Evolutionary conservation across 345 rosid species (phyloP).

Genomic region (Luvunga scandens): DNA sequence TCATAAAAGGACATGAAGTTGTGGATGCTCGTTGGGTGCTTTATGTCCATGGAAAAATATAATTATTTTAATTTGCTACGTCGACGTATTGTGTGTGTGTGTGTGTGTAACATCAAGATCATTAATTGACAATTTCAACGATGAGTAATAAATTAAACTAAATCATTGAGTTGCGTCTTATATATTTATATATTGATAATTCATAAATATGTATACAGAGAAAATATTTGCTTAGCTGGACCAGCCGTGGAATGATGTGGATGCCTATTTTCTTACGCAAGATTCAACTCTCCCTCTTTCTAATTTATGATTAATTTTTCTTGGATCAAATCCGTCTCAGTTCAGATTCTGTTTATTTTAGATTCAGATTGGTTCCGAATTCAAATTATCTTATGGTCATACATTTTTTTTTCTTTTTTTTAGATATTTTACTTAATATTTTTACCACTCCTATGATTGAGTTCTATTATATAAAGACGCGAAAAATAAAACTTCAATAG

Average conservation of each 20-base stretch:
- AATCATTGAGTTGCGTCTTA: too few species aligned
- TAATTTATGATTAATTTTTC: background rate
- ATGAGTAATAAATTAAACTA: too few species aligned
- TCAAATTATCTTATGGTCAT: too few species aligned
- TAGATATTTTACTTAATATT: too few species aligned
- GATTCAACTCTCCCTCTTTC: background rate
- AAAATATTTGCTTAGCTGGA: slow-evolving; percentile 28
- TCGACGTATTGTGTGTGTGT: too few species aligned
- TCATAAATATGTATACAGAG: background rate
- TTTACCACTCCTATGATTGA: too few species aligned
- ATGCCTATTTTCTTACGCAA: background rate
- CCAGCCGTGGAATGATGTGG: slow-evolving; percentile 16
- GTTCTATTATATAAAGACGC: too few species aligned
- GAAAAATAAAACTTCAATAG: too few species aligned
- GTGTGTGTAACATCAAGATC: too few species aligned
- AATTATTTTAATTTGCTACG: background rate
- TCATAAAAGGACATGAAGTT: background rate
- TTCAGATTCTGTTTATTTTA: background rate
- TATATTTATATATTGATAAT: too few species aligned
- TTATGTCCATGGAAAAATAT: slow-evolving; percentile 15
- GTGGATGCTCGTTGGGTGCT: slow-evolving; percentile 16
- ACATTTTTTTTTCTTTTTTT: too few species aligned
- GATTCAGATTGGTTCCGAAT: background rate
- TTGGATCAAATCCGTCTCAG: background rate
- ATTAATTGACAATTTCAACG: background rate